Base-by-base conservation (phyloP, 2,329 filamentous ascomycete genomes). In the Byssoonygena ceratinophila region DNA sequence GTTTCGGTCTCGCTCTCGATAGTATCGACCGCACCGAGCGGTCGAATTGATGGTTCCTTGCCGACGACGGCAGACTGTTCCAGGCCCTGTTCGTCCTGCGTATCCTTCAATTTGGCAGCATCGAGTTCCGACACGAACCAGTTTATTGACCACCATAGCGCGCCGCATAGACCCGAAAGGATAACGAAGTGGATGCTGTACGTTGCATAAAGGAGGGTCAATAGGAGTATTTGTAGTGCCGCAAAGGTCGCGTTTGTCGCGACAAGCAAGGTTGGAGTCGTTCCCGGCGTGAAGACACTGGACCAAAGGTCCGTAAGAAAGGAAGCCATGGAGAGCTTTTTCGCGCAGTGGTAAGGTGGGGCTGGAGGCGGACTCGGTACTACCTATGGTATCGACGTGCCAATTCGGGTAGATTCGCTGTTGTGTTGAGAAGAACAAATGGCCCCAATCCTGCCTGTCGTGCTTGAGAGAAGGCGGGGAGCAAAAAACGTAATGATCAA, bases 61-160 rank as follows among this genome's bases (percentile, higher is more conserved):
- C 12, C 18, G 34, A 25, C 20, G 29, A 16, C 34, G 8, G 49
- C 16, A 44, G 49, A n/a, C 29, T 25, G 25, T n/a, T 50, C 46
- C 7, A 37, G 45, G n/a, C 25, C 36, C 29, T 36, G 47, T 32
- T 77, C 74, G 55, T 71, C 69, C 62, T 58, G 69, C 61, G 64
- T 62, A 58, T 73, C 67, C 58, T 68, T 74, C 16, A 74, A 74
- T 57, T 77, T 74, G 59, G 75, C 73, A 60, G 75, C 69, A 27
- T 68, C 65, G 49, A 83, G 68, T 64, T 83, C 91, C 43, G 72
- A 72, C 52, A 87, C 89, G 65, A 98, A 97, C 92, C 92, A 98
- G 77, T 97, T 97, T 72, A 97, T 90, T 53, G 85, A 81, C 74
- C 80, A 89, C 92, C 92, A 98, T 32, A 97, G 76, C 3, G 86